Evolutionary conservation across 2,329 filamentous ascomycete species (phyloP).

Genomic region (Lachnellula occidentalis): DNA sequence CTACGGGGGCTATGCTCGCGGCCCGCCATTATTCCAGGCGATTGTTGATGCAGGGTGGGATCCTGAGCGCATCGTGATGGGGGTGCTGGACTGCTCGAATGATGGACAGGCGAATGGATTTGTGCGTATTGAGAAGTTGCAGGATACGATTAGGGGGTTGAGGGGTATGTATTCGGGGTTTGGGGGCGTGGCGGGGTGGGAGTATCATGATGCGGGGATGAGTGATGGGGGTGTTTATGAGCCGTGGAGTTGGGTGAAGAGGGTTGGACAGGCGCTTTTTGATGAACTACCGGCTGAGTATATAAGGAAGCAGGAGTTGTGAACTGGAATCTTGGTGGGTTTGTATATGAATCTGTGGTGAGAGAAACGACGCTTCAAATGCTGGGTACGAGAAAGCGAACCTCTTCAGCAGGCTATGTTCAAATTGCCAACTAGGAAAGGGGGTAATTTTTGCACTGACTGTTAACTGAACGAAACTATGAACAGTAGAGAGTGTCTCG

Average conservation of each 20-base stretch:
- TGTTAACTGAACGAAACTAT: too few relatives aligned
- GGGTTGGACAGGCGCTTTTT: constrained; percentile 39
- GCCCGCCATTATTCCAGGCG: constrained; percentile 41
- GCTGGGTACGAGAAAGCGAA: background rate
- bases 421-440: too few relatives aligned
- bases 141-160: constrained; percentile 49
- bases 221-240: constrained; percentile 50
- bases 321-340: background rate
- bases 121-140: constrained; percentile 52
- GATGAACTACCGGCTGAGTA: background rate
- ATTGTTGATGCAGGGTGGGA: constrained; percentile 61
- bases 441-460: too few relatives aligned
- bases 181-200: constrained; percentile 87
- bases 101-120: constrained; percentile 59
- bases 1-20: constrained; percentile 63
- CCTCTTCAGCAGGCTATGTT: background rate
- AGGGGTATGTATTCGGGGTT: constrained; percentile 40
- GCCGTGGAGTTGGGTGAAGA: constrained; percentile 72
- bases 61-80: constrained; percentile 66
- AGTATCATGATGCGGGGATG: constrained; percentile 72
- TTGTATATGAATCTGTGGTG: background rate
- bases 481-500: too few relatives aligned
- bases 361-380: background rate
- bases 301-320: background rate
- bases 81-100: constrained; percentile 66